phyloP scores from a whole-genome alignment of 352 stramenopile genomes.

The Thalassiosira exigua region DNA sequence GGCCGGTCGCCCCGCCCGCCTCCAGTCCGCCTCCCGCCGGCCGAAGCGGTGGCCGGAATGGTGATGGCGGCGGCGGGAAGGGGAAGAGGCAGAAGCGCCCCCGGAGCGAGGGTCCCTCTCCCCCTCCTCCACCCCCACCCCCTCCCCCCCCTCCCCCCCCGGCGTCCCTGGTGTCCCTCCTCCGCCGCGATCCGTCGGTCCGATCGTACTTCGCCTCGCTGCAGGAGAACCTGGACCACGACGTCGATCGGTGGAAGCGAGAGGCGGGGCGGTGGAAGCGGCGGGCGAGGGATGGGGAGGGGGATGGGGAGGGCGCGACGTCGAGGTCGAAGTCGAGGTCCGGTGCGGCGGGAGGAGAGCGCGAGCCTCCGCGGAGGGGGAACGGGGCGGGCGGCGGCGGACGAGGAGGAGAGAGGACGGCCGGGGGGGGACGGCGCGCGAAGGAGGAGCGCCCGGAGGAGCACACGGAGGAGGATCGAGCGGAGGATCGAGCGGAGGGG shows the following conservation, averaged over 20 bases:
- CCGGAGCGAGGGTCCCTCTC: conserved; percentile 14
- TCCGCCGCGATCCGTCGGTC: conserved; percentile 65
- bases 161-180: conserved; percentile 57
- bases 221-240: conserved; percentile 75
- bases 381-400: not conserved
- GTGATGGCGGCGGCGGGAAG: not conserved
- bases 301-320: not conserved
- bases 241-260: conserved; percentile 76
- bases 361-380: not conserved
- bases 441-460: not conserved
- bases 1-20: not conserved
- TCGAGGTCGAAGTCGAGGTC: not conserved
- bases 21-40: not conserved
- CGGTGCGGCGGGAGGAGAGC: not conserved
- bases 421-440: conserved; percentile 4
- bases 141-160: conserved; percentile 59
- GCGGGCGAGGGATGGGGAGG: conserved; percentile 30
- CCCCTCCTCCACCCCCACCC: conserved; percentile 57
- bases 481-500: not conserved
- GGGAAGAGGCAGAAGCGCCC: conserved; percentile 1
- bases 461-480: conserved; percentile 11
- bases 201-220: conserved; percentile 72
- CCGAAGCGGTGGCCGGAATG: not conserved
- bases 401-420: conserved; percentile 10
- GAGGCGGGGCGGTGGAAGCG: conserved; percentile 75